Base-by-base conservation (phyloP, 2,329 filamentous ascomycete species). In the Xylariaceae sp. region DNA sequence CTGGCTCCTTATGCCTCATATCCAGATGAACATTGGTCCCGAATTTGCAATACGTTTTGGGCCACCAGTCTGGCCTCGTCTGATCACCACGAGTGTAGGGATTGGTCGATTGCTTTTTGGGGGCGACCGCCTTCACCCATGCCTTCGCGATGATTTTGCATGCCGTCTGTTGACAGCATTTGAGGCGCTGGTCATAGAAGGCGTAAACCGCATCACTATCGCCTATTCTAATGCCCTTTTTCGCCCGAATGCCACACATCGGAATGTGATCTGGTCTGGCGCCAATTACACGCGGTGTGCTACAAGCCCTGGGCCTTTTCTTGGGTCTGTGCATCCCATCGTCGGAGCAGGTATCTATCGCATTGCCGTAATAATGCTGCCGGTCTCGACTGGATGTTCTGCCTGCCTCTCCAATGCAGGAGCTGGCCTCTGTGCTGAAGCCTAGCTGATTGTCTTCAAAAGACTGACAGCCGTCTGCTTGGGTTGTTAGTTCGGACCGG, bases 41-140 rank as follows among this genome's bases (percentile, higher is more conserved):
- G 18, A 47, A 22, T 4, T 36, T 54, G 15, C 22, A 18, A 76
- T 79, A 77, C 6, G 75, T 71, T 64, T 79, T 75, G 2, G 84
- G 84, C 85, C 85, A 87, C 85, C 85, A 88, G 48, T 80, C 79
- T 0, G 84, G 83, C 1, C 80, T 80, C 60, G 81, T 83, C 30
- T 78, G 78, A 43, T 85, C 79, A 30, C 78, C 80, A n/a, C 77
- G 76, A 1, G 84, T 87, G 64, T 91, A 91, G 0, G 87, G 87
- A 61, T 87, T 83, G 16, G 81, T 85, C 0, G 85, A 85, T 68
- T 89, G 87, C 68, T 91, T 91, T 70, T 87, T 89, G 0, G 87
- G 87, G 62, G 88, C 86, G 1, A 90, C 81, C 1, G 82, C 77
- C 65, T 89, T 89, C 55, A 91, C 84, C 81, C 87, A 90, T 10